Evolutionary conservation across 2,329 filamentous ascomycete genomes (phyloP), one percentile per base, ranked within the genome.

Genomic region (Microascus cirrosus): DNA sequence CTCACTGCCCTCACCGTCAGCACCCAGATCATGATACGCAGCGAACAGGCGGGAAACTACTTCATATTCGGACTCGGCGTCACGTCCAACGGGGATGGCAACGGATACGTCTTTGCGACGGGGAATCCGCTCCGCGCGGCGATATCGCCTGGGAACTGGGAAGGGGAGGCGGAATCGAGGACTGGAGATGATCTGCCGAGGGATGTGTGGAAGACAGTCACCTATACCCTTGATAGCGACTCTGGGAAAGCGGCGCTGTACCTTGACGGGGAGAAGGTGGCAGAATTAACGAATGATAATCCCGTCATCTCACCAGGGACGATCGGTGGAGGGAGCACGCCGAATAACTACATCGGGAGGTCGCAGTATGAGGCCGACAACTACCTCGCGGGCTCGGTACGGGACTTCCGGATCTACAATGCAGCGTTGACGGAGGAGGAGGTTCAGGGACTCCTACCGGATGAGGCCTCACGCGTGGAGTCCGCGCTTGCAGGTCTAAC

Each of bases 231-330:
- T 25, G 55, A 56, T 25, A 56, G 55, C 42, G 39, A 54, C n/a
- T 59, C 60, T 25, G 50, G 59, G 3, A 62, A 61, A 2, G 50
- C 60, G 39, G 65, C 66, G 6, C 61, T 68, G 25, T 66, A 71
- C 28, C 63, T 78, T 20, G 66, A 73, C 58, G 68, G 70, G 57
- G 70, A 72, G 42, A 55, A 56, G 25, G 62, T 56, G 24, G 60
- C 54, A 2, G 58, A 58, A 18, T 28, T 50, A 2, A 45, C 55
- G 8, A 54, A 56, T 53, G 35, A 39, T 12, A 59, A 55, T 7
- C 48, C 12, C 11, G 7, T 56, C 42, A 22, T 59, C 48, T 58
- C 58, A 3, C 63, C 63, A 1, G 53, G 52, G 25, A 56, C 42
- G 25, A 61, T 66, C 48, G 63, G 64, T 13, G 59, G 45, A 35